These are phyloP conservation scores for Podaxis sp. DNA, from an alignment of 768 basidiomycete species.

Conservation along the genomic window DNA sequence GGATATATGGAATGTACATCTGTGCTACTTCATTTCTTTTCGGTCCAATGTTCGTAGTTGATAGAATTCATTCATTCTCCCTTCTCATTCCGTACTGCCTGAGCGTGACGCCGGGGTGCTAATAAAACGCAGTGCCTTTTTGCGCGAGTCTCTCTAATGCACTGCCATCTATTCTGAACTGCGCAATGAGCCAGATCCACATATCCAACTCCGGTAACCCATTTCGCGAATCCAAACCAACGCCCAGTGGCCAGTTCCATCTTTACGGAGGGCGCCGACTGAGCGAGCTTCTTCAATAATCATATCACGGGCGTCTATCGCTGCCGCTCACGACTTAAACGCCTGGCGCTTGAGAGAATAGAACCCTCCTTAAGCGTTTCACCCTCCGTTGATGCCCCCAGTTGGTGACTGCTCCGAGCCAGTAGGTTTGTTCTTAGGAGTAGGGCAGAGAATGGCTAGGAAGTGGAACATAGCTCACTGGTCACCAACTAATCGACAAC, in stretches of 20 bases:
- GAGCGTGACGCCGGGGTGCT: constrained; percentile 19
- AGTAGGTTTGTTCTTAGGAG: constrained; percentile 16
- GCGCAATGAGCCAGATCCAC: constrained; percentile 85
- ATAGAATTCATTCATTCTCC: not conserved
- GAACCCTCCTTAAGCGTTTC: constrained; percentile 42
- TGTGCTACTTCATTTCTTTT: not conserved
- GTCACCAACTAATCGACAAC: no score
- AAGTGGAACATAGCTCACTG: no score
- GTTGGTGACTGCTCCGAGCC: not conserved
- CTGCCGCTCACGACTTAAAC: constrained; percentile 73
- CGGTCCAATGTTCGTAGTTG: not conserved
- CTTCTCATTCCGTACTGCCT: not conserved
- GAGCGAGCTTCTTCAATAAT: constrained; percentile 56
- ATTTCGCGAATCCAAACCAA: constrained; percentile 49
- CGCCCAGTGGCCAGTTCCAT: constrained; percentile 30
- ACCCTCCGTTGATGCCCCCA: constrained; percentile 8
- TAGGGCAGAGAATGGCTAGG: constrained; percentile 44
- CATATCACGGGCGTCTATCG: constrained; percentile 75
- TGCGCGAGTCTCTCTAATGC: constrained; percentile 65
- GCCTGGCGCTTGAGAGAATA: constrained; percentile 55
- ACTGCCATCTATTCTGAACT: constrained; percentile 73
- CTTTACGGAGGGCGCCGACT: constrained; percentile 22
- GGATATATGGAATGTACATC: not conserved
- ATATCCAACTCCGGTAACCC: constrained; percentile 62
- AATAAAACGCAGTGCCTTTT: constrained; percentile 71